Conservation (phyloP, 441 rosid species). For the Geranium incanum region DNA sequence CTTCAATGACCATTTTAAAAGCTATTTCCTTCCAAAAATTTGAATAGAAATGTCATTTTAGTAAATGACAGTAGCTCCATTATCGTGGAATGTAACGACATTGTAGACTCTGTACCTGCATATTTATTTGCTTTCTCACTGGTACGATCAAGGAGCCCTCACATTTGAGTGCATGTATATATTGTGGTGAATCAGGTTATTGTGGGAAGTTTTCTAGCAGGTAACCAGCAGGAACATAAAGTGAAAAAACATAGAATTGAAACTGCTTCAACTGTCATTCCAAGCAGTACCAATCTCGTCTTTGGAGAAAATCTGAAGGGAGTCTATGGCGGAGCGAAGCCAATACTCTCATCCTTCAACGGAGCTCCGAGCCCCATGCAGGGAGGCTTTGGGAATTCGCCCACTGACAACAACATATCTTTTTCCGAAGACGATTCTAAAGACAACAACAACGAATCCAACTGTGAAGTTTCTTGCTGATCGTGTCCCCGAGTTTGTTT, state of each 20-base stretch:
- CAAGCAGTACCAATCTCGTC: slow-evolving; percentile 25
- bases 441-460: slow-evolving; percentile 42
- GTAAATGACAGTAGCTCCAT: neutral
- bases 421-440: slow-evolving; percentile 41
- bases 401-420: slow-evolving; percentile 29
- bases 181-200: slow-evolving; percentile 48
- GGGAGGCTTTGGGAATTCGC: slow-evolving; percentile 29
- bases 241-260: slow-evolving; percentile 59
- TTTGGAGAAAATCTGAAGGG: slow-evolving; percentile 36
- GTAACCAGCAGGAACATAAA: slow-evolving; percentile 71
- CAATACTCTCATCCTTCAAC: slow-evolving; percentile 31
- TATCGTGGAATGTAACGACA: neutral
- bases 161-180: neutral
- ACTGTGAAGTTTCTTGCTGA: slow-evolving; percentile 26
- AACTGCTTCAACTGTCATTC: slow-evolving; percentile 20
- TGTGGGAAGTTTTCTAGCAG: slow-evolving; percentile 81
- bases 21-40: neutral
- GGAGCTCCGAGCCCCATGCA: slow-evolving; percentile 26
- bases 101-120: neutral
- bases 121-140: too few relatives aligned
- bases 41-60: neutral
- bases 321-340: slow-evolving; percentile 36
- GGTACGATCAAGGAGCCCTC: neutral
- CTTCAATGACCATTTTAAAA: neutral
- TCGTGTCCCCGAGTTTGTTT: slow-evolving; percentile 11